Evolutionary conservation across 352 stramenopile genomes (phyloP).

Genomic region (Hyaloperonospora brassicae): DNA sequence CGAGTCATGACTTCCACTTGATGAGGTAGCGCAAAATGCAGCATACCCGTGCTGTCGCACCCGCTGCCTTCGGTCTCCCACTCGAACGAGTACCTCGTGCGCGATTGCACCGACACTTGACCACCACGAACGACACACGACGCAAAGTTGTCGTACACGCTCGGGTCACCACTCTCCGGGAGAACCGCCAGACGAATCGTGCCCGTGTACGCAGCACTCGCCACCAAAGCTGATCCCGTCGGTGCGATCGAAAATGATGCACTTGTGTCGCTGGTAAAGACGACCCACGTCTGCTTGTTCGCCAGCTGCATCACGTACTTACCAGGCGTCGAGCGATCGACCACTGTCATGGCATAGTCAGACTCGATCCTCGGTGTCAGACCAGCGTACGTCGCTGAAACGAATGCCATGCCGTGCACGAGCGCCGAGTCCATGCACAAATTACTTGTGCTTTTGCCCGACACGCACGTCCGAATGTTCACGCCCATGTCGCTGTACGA

Average conservation of each 20-base stretch:
- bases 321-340: constrained; percentile 31
- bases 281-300: constrained; percentile 72
- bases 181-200: constrained; percentile 57
- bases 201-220: constrained; percentile 35
- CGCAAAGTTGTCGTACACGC: constrained; percentile 52
- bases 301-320: constrained; percentile 54
- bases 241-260: constrained; percentile 40
- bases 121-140: constrained; percentile 53
- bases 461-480: constrained; percentile 41
- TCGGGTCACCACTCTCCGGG: constrained; percentile 25
- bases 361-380: constrained; percentile 48
- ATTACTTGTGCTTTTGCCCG: constrained; percentile 10
- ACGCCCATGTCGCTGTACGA: constrained; percentile 61
- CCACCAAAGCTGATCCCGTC: constrained; percentile 33
- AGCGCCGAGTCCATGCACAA: constrained; percentile 53
- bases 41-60: constrained; percentile 39
- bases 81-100: constrained; percentile 56
- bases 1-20: constrained; percentile 41
- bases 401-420: constrained; percentile 68
- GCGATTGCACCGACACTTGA: constrained; percentile 36
- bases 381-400: constrained; percentile 50
- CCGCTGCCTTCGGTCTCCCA: constrained; percentile 47
- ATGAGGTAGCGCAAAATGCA: constrained; percentile 67
- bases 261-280: constrained; percentile 45
- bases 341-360: constrained; percentile 40